Evolutionary conservation across 306 rosid species (phyloP).

Genomic region (Lathyrus oleraceus): DNA sequence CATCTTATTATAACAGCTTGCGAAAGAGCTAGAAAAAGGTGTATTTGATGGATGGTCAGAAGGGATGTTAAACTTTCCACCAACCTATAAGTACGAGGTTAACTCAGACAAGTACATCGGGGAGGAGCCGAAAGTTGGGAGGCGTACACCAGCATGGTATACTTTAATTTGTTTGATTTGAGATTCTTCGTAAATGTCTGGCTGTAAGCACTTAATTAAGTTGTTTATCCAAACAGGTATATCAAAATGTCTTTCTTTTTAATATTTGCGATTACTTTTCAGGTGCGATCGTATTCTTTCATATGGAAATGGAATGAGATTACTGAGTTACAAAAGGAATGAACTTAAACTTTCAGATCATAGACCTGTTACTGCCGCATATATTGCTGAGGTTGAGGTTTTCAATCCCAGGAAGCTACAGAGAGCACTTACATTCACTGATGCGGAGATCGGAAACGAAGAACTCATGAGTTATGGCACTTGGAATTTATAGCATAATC

Average conservation of each 20-base stretch:
- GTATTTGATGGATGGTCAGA: conserved; percentile 90
- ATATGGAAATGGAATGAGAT: conserved; percentile 68
- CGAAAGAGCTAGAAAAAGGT: conserved; percentile 62
- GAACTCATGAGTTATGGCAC: conserved; percentile 42
- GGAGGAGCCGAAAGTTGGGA: conserved; percentile 70
- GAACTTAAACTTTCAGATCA: conserved; percentile 85
- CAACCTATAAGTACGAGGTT: conserved; percentile 80
- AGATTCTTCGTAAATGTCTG: conserved; percentile 22
- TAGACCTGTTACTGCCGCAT: conserved; percentile 89
- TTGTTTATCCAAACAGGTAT: too few relatives aligned
- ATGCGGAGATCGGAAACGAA: conserved; percentile 79
- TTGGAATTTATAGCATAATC: conserved; percentile 41
- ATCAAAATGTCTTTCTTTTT: background rate
- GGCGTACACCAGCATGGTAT: conserved; percentile 94
- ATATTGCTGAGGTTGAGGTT: conserved; percentile 82
- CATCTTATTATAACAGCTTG: conserved; percentile 60
- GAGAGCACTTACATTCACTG: conserved; percentile 73
- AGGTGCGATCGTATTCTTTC: conserved; percentile 96
- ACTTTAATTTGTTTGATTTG: conserved; percentile 28
- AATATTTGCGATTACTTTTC: conserved; percentile 29
- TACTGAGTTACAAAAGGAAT: conserved; percentile 56
- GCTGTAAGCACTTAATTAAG: too few relatives aligned
- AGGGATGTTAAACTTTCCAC: conserved; percentile 68
- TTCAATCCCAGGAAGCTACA: conserved; percentile 79
- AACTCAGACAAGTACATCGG: conserved; percentile 78